Evolutionary conservation across 164 flowering plant genomes (phyloP), one percentile per base, ranked within the genome.

Genomic region (Stephania cephalantha): DNA sequence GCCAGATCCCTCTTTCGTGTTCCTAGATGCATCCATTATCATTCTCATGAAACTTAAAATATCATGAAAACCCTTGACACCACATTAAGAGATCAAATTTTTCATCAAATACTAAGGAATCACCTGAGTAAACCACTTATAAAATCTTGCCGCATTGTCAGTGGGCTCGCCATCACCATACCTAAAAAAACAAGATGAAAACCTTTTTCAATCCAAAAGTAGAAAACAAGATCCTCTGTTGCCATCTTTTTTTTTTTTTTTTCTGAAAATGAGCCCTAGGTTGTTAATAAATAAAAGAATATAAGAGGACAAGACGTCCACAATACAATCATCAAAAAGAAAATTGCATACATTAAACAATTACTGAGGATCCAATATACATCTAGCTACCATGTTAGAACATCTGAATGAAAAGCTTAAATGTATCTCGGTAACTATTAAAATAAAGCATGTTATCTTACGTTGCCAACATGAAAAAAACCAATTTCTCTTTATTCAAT

Each of bases 141-240:
- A 92, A 76, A 92, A 94, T 77, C 95, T 87, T 15, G 98, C 97
- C 50, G 96, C 95, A 83, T 92, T 92, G 75, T 94, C 97, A 71
- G 98, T 94, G 42, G 98, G 98, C 83, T 94, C 98, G 22, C 98
- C 98, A 81, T 94, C 98, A 74, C 98, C 98, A 80, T 94, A 94
- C 13, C 98, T 94, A 71, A 74, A 84, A 67, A 8, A 70, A 70
- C 42, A 13, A 3, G 22, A 61, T 61, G 42, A 1, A 58, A 17
- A 42, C 42, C 42, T 72, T 53, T 6, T 50, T 29, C 12, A 11
- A 71, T 0, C 20, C 61, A 71, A 52, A 71, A 71, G 31, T 12
- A 50, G n/a, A 50, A 71, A 25, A 52, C 13, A 35, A 35, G 42
- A 35, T 35, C 2, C 42, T 35, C 42, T 2, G 4, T 35, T 35